phyloP scores from a whole-genome alignment of 1,284 basidiomycete species.

The Amylostereum areolatum region DNA sequence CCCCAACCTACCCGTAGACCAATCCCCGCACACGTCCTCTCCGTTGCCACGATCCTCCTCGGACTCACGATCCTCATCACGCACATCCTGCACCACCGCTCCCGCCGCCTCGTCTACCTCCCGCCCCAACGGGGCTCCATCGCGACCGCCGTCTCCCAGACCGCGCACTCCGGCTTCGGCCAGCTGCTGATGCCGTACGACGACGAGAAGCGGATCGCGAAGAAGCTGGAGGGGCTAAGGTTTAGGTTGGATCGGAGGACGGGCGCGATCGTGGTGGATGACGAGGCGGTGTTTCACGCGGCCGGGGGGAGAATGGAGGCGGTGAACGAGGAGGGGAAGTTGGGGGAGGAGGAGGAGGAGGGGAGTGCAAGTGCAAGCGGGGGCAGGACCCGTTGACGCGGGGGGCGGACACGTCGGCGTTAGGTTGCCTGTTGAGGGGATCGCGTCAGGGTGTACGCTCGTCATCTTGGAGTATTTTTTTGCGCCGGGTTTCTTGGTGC shows the following conservation, averaged over 20 bases:
- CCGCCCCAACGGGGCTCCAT: constrained; percentile 55
- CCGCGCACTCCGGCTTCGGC: constrained; percentile 57
- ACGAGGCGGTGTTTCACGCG: constrained; percentile 16
- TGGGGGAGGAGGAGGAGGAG: too few relatives aligned
- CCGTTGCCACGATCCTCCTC: constrained; percentile 34
- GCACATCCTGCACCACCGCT: constrained; percentile 39
- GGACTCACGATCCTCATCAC: constrained; percentile 39
- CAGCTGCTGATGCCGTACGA: constrained; percentile 62
- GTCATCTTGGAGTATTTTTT: too few relatives aligned
- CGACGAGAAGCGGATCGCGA: constrained; percentile 66
- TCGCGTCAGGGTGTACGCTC: too few relatives aligned
- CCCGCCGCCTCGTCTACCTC: constrained; percentile 45
- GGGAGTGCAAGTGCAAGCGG: too few relatives aligned
- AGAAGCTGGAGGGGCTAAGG: constrained; percentile 48
- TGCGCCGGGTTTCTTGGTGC: too few relatives aligned
- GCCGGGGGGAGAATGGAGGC: constrained; percentile 1
- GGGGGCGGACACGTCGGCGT: too few relatives aligned
- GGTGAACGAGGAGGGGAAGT: too few relatives aligned
- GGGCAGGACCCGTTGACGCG: too few relatives aligned
- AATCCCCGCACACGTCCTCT: constrained; percentile 41
- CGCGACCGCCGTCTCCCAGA: constrained; percentile 46
- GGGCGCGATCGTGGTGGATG: constrained; percentile 56
- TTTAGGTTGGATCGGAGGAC: constrained; percentile 55
- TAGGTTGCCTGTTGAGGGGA: too few relatives aligned
- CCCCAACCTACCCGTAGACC: constrained; percentile 29